Conservation (phyloP, 805 yeast species). For the Ogataea corticis region DNA sequence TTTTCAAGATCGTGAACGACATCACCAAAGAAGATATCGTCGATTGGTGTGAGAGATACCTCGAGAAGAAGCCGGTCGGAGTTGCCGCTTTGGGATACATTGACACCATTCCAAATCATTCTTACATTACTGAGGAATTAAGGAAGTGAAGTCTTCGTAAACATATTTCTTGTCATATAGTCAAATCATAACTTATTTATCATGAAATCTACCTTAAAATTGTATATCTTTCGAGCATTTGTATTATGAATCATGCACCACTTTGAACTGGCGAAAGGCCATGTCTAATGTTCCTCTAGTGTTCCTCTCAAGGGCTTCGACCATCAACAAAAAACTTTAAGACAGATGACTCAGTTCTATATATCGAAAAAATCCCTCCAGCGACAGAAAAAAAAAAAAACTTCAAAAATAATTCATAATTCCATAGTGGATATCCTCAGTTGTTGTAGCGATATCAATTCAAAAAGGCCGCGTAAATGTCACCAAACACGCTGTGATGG, state of each 20-base stretch:
- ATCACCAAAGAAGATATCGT: conserved; percentile 79
- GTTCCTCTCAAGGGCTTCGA: neutral
- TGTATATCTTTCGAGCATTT: no score
- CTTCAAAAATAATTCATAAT: neutral
- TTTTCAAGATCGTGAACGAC: conserved; percentile 70
- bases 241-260: neutral
- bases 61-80: conserved; percentile 78
- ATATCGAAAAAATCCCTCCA: neutral
- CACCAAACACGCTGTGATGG: conserved; percentile 83
- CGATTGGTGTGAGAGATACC: conserved; percentile 82
- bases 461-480: conserved; percentile 46
- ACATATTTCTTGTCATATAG: neutral
- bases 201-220: neutral
- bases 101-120: conserved; percentile 65
- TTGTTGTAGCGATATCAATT: conserved; percentile 2
- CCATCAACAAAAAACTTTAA: neutral
- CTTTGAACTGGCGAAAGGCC: conserved; percentile 1
- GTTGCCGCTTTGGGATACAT: conserved; percentile 91
- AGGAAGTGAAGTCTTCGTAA: neutral
- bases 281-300: conserved; percentile 6
- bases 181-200: neutral
- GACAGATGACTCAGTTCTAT: neutral
- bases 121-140: conserved; percentile 42
- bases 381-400: neutral
- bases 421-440: neutral